Evolutionary conservation across 2,329 filamentous ascomycete genomes (phyloP), one percentile per base, ranked within the genome.

Genomic region (Plectosphaerella cucumerina): DNA sequence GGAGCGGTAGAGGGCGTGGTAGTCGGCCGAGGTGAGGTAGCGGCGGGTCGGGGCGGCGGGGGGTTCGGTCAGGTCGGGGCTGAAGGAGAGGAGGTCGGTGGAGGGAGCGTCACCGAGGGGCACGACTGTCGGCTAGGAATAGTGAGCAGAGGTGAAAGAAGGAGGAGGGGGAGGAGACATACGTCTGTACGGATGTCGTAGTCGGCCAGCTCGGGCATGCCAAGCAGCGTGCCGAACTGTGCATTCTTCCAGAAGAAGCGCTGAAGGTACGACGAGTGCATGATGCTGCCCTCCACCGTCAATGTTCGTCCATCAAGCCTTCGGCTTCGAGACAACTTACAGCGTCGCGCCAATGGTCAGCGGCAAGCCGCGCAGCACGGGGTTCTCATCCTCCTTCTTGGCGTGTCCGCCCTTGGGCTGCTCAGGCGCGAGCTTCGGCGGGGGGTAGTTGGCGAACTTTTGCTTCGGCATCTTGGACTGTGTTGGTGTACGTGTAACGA

Each of bases 1-100:
- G 5, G 81, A 81, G 55, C 77, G 78, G 71, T 92, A 96, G 39
- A 88, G 79, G 48, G 81, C 78, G 64, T 90, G 85, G 64, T 91
- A 96, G 69, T 96, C 90, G 12, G 80, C 77, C 21, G 84, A 80
- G 4, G 87, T 87, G 65, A 85, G 82, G 70, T 88, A 90, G 43
- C 80, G 77, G 15, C 72, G 74, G 5, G 66, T 59, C 12, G 72
- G 62, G 17, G 39, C 10, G n/a, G 11, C 8, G 2, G n/a, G 39
- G 11, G 23, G 22, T 44, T 65, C 62, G 45, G 68, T 65, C 4
- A 78, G 68, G 34, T 73, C 68, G 0, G 70, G 57, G 3, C 69
- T 71, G 34, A 79, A 66, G 4, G 69, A 65, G 4, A 76, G 64
- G 59, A 74, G 62, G 23, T 58, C 54, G 46, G 60, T 10, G 58